Evolutionary conservation across 768 basidiomycete genomes (phyloP), one percentile per base, ranked within the genome.

Genomic region (Lactarius indigo): DNA sequence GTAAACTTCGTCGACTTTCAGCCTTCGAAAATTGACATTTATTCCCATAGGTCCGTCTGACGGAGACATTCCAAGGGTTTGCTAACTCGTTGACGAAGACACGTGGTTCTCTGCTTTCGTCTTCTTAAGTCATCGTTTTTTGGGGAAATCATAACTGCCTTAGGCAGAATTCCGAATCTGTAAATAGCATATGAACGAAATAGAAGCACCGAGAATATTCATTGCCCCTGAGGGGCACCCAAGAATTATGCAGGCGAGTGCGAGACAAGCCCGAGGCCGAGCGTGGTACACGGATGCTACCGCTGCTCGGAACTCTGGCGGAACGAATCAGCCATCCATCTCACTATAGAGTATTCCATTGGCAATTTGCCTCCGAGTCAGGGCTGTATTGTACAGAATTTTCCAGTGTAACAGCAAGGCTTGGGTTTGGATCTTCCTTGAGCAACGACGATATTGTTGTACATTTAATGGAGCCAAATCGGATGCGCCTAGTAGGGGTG

Each of bases 41-140:
- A 15, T 2, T 30, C 64, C 41, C 2, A 0, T 65, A 86, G 85
- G 77, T 86, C 17, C 79, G 78, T 64, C 78, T 87, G 8, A 82
- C 85, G 0, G 77, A 84, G 69, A 83, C 85, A 0, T 87, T 87
- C 78, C 73, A 86, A 28, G 82, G 81, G 30, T 80, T 87, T 63
- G 84, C 85, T 0, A 81, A 85, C 59, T 84, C 85, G 1, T 72
- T 87, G 74, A 77, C 78, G 66, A 87, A 83, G 68, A 81, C 85
- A 1, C 75, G 85, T 69, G 86, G 81, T 0, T 77, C 79, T 12
- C 71, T 86, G 57, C 71, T 85, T 20, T 56, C 47, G 4, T 23
- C 5, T 1, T 23, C 47, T 50, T 80, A n/a, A 47, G 12, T 50
- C 12, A 5, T 47, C 4, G 18, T 47, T 13, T n/a, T 2, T 13